Base-by-base conservation (phyloP, 202 grass and related monocot genomes). In the Schoenoplectus triqueter region DNA sequence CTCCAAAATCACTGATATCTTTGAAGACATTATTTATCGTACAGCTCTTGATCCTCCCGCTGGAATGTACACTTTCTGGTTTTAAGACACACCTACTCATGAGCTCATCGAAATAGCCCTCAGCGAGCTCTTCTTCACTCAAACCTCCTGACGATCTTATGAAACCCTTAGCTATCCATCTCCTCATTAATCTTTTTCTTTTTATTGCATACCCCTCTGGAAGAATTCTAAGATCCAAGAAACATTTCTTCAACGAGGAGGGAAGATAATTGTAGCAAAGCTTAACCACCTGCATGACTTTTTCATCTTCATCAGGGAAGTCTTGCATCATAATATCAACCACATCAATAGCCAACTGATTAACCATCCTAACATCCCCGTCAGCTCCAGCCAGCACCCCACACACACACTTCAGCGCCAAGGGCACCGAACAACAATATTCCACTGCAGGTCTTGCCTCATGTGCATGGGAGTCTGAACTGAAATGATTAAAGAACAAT, bases 111-210 rank as follows among this genome's bases (percentile, higher is more conserved):
- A 94, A 90, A 75, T 85, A 91, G 14, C 49, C 42, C 14, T 83
- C 81, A 0, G 64, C 87, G 15, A 80, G 52, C 15, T 13, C 67
- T 82, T 66, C 84, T 10, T 15, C 19, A 47, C 78, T 64, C 14
- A 3, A 14, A 0, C 21, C 84, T 15, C 2, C 2, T 3, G 1
- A 59, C 15, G 7, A 5, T 15, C 55, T 71, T 1, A 87, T 62
- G 13, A 94, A 22, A 3, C 77, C 88, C 82, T 88, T 84, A 10
- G 89, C 81, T 5, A 94, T 55, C 92, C 89, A 94, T 72, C 85
- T 64, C 71, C 82, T 69, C 15, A 85, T 66, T 69, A 93, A 66
- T 21, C 40, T 78, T 63, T 87, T 83, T 62, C 84, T 86, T 61
- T 88, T 79, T 66, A 41, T 40, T 10, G 22, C 22, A 41, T 14